Percentiles rank a stretch among this genome's conserved stretches.
phyloP scores from a whole-genome alignment of 495 filamentous ascomycete species.

The Glarea lozoyensis region DNA sequence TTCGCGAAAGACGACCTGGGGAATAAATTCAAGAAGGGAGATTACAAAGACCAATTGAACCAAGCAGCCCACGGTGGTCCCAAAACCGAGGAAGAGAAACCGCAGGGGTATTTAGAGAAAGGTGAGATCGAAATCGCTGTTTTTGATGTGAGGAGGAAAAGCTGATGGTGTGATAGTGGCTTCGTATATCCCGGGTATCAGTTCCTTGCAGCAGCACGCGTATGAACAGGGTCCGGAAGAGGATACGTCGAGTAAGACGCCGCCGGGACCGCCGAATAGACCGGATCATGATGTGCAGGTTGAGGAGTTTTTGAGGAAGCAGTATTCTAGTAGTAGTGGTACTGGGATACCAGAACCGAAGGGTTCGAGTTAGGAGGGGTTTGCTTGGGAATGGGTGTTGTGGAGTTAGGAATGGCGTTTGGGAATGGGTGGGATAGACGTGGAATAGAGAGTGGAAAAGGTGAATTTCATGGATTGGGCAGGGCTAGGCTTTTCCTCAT shows the following conservation, averaged over 20 bases:
- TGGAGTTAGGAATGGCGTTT: too few species aligned
- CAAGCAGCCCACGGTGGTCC: slow-evolving; percentile 7
- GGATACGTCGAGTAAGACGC: background rate
- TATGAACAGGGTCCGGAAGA: slow-evolving; percentile 2
- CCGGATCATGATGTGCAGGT: slow-evolving; percentile 20
- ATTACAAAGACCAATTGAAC: slow-evolving; percentile 15
- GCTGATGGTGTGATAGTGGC: slow-evolving; percentile 4
- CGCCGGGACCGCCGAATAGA: slow-evolving; percentile 5
- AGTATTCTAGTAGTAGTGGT: slow-evolving; percentile 15
- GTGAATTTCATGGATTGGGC: too few species aligned
- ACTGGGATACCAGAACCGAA: slow-evolving; percentile 14
- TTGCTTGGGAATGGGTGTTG: background rate
- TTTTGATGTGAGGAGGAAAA: background rate
- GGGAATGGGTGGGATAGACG: too few species aligned
- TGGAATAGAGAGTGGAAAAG: too few species aligned
- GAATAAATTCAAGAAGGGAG: slow-evolving; percentile 13
- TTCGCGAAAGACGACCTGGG: slow-evolving; percentile 12
- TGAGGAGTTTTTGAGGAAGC: slow-evolving; percentile 16
- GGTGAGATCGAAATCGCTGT: slow-evolving; percentile 3
- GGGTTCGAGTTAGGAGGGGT: background rate
- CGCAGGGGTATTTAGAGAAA: slow-evolving; percentile 10
- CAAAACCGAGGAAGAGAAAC: background rate
- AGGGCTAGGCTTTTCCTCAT: too few species aligned
- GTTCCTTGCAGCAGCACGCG: slow-evolving; percentile 1
- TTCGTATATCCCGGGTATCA: slow-evolving; percentile 9